Conservation (phyloP, 345 rosid genomes). For the Aegle marmelos region DNA sequence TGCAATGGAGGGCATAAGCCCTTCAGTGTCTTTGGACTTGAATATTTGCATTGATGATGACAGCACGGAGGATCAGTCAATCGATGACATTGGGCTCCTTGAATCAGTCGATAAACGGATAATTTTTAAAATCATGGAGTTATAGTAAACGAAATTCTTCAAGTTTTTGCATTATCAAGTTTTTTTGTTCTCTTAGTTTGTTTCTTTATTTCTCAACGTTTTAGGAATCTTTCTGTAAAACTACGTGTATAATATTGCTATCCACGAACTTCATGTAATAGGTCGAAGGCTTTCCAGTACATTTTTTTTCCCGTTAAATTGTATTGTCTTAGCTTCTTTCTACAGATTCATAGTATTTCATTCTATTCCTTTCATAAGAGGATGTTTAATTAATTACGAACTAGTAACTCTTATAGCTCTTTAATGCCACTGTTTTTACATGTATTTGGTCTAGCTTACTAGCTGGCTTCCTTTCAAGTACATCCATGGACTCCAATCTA, state of each 20-base stretch:
- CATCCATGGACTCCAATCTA: conserved; percentile 16
- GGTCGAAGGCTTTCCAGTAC: background rate
- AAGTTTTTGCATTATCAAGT: background rate
- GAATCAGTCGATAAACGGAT: conserved; percentile 67
- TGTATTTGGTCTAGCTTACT: background rate
- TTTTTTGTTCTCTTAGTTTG: background rate
- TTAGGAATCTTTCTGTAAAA: conserved; percentile 25
- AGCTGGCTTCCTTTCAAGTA: background rate
- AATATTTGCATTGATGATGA: conserved; percentile 64
- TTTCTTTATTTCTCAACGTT: conserved; percentile 15
- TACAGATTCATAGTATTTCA: background rate
- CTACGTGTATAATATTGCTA: conserved; percentile 28
- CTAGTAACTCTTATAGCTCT: background rate
- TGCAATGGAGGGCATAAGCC: conserved; percentile 27
- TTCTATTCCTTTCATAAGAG: background rate
- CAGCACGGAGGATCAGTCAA: conserved; percentile 33
- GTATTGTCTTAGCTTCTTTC: background rate
- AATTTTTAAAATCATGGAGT: conserved; percentile 45
- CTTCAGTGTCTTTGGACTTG: conserved; percentile 61
- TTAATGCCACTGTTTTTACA: background rate
- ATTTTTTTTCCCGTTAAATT: no score
- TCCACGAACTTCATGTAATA: conserved; percentile 16
- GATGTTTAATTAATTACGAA: background rate
- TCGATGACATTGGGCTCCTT: conserved; percentile 64
- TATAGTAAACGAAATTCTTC: conserved; percentile 9